These are phyloP conservation scores for Phanerochaete sordida DNA, from an alignment of 768 basidiomycete species.

Conservation along the genomic window DNA sequence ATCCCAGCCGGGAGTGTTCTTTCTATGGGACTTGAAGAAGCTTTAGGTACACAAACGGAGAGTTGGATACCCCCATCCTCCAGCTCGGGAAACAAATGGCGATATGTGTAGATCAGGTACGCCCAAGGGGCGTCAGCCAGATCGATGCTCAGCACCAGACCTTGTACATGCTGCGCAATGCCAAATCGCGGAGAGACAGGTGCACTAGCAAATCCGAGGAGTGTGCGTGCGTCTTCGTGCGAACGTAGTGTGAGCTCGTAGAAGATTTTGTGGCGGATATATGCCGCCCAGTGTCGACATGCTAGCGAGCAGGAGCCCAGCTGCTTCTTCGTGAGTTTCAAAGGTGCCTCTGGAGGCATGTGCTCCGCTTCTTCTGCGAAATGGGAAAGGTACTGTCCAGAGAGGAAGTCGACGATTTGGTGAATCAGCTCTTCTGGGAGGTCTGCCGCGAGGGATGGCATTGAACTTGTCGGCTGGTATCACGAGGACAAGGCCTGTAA, in stretches of 20 bases:
- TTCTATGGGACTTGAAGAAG: background rate
- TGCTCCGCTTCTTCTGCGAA: background rate
- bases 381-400: background rate
- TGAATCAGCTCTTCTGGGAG: background rate
- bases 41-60: background rate
- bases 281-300: background rate
- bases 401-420: background rate
- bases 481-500: no score
- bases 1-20: background rate
- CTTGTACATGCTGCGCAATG: background rate
- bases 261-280: background rate
- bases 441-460: background rate
- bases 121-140: background rate
- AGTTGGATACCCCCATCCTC: background rate
- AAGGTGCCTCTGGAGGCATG: background rate
- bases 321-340: background rate
- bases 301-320: background rate
- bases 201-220: background rate
- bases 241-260: background rate
- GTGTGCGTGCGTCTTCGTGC: background rate
- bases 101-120: background rate
- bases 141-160: background rate
- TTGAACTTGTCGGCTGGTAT: no score
- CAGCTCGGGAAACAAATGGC: background rate
- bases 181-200: background rate